A percentile compares a stretch with the other conserved stretches of the same genome.
phyloP scores from a whole-genome alignment of 148 eudicot genomes.

The Silene uniflora region DNA sequence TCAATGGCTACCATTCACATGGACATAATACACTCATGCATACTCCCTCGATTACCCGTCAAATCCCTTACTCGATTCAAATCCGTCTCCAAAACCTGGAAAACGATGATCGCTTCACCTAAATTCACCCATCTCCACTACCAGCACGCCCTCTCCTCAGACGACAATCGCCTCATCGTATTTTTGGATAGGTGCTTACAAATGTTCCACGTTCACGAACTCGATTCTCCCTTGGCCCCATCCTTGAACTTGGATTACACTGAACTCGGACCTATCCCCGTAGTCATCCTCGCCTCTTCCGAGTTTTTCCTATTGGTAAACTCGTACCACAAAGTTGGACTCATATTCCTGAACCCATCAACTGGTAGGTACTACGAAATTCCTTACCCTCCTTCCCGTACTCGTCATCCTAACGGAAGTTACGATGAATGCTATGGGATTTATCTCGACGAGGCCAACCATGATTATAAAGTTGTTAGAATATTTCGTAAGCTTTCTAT shows the following conservation, averaged over 20 bases:
- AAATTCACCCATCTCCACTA: not conserved
- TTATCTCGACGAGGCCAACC: too few species aligned
- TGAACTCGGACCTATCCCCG: too few species aligned
- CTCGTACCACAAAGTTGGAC: not conserved
- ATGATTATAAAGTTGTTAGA: too few species aligned
- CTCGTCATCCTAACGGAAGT: too few species aligned
- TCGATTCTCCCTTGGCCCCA: not conserved
- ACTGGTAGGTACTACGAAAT: too few species aligned
- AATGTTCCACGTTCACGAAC: not conserved
- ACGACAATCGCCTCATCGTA: not conserved
- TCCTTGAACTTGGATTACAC: not conserved
- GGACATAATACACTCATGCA: not conserved
- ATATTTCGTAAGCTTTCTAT: too few species aligned
- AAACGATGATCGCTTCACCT: not conserved
- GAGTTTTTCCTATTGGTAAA: not conserved
- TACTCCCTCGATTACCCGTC: not conserved
- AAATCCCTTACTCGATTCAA: not conserved
- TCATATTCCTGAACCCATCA: not conserved
- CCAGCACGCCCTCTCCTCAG: too few species aligned
- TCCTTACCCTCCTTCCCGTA: too few species aligned
- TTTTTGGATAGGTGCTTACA: too few species aligned
- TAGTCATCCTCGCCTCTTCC: not conserved
- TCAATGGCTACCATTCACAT: not conserved
- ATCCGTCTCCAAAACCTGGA: not conserved
- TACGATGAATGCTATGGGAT: too few species aligned